These are phyloP conservation scores for Ceratocystiopsis sp. DNA, from an alignment of 2,329 filamentous ascomycete species.

Conservation along the genomic window DNA sequence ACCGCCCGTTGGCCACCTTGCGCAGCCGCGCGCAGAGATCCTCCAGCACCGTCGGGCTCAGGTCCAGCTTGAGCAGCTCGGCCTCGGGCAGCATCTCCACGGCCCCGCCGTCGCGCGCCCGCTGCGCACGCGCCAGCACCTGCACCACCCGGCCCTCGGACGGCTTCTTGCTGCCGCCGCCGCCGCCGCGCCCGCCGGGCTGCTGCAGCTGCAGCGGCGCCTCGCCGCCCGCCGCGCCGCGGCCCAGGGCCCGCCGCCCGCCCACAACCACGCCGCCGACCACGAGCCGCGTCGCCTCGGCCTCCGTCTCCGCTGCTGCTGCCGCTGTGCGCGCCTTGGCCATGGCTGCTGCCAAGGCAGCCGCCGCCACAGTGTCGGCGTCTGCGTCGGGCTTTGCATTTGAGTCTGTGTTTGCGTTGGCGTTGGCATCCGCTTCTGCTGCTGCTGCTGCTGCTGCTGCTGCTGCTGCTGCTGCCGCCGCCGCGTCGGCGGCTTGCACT, in stretches of 20 bases:
- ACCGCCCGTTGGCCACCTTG: slow-evolving; percentile 49
- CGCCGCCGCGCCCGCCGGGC: background rate
- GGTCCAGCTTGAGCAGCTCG: slow-evolving; percentile 49
- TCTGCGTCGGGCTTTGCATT: too few species aligned
- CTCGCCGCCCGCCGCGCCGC: slow-evolving; percentile 30
- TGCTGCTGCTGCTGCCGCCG: slow-evolving; percentile 10
- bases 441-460: slow-evolving; percentile 8
- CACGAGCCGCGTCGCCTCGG: slow-evolving; percentile 18
- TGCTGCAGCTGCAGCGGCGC: slow-evolving; percentile 27
- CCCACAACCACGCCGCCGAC: slow-evolving; percentile 39
- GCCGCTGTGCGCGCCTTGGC: background rate
- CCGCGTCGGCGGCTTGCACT: background rate
- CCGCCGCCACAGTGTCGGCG: too few species aligned
- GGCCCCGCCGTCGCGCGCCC: slow-evolving; percentile 41
- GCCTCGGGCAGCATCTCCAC: slow-evolving; percentile 44
- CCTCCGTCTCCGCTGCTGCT: too few species aligned
- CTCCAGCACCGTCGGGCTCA: slow-evolving; percentile 51
- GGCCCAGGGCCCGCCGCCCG: slow-evolving; percentile 29
- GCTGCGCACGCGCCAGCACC: slow-evolving; percentile 26
- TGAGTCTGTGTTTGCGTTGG: too few species aligned
- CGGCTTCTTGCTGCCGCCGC: background rate
- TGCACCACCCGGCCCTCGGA: slow-evolving; percentile 17
- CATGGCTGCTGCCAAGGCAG: background rate
- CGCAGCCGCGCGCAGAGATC: slow-evolving; percentile 51
- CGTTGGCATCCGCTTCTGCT: background rate